Evolutionary conservation across 2,329 filamentous ascomycete genomes (phyloP).

Genomic region (Xylaria sp.): DNA sequence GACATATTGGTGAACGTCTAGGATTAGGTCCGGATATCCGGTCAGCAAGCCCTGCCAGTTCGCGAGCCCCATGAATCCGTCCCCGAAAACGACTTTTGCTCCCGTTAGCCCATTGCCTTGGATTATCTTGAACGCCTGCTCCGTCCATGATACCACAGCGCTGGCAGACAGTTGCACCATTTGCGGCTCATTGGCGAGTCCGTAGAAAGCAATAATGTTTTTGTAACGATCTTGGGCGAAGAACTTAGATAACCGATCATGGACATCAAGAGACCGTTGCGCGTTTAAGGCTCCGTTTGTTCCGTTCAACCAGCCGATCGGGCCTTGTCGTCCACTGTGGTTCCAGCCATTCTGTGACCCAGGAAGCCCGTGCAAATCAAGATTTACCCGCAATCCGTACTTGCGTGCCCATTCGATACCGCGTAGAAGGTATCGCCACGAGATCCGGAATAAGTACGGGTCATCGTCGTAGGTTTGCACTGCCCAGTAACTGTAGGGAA

Average conservation of each 20-base stretch:
- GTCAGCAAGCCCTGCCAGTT: conserved; percentile 91
- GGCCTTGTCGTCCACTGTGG: conserved; percentile 85
- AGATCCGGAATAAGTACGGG: conserved; percentile 85
- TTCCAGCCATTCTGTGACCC: conserved; percentile 99
- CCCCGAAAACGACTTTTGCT: conserved; percentile 83
- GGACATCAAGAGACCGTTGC: conserved; percentile 85
- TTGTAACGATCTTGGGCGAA: conserved; percentile 94
- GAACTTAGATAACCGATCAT: conserved; percentile 88
- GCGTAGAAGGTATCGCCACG: conserved; percentile 93
- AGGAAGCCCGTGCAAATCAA: conserved; percentile 91
- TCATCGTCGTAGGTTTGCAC: conserved; percentile 86
- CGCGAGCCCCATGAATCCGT: conserved; percentile 90
- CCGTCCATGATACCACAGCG: conserved; percentile 83
- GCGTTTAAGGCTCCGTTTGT: conserved; percentile 82
- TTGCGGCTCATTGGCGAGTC: conserved; percentile 91
- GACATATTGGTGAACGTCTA: conserved; percentile 99
- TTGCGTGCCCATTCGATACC: conserved; percentile 94
- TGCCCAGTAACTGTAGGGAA: conserved; percentile 96
- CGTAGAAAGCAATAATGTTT: conserved; percentile 92
- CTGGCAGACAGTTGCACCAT: conserved; percentile 78
- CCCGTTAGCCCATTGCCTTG: conserved; percentile 77
- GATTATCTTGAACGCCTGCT: conserved; percentile 76
- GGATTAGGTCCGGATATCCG: conserved; percentile 75
- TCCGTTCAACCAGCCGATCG: conserved; percentile 91
- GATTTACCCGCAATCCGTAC: conserved; percentile 89